Evolutionary conservation across 2,329 filamentous ascomycete genomes (phyloP).

Genomic region (Biscogniauxia sp.): DNA sequence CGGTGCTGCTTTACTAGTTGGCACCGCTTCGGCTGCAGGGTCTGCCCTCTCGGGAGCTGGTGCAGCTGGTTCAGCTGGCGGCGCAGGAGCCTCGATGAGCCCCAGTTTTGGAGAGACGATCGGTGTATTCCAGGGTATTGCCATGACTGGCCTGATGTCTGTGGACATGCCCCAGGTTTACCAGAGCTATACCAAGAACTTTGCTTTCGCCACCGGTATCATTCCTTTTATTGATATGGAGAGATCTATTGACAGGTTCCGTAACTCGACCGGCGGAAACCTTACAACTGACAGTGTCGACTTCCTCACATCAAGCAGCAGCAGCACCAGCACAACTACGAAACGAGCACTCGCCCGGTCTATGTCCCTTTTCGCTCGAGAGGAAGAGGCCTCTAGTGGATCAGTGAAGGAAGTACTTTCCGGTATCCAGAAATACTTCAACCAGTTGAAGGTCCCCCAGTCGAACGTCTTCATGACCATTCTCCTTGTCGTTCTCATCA

Average conservation of each 20-base stretch:
- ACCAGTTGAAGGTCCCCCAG: slow-evolving; percentile 79
- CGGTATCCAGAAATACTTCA: slow-evolving; percentile 79
- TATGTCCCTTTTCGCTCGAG: slow-evolving; percentile 51
- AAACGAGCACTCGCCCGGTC: slow-evolving; percentile 56
- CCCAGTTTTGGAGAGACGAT: slow-evolving; percentile 85
- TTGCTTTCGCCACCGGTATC: slow-evolving; percentile 84
- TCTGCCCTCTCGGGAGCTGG: slow-evolving; percentile 56
- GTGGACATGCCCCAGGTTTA: slow-evolving; percentile 86
- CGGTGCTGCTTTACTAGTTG: slow-evolving; percentile 74
- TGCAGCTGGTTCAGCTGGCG: slow-evolving; percentile 50
- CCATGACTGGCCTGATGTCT: slow-evolving; percentile 94
- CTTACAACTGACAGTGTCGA: slow-evolving; percentile 75
- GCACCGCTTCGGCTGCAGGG: slow-evolving; percentile 67
- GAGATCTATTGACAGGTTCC: slow-evolving; percentile 78
- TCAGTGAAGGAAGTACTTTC: slow-evolving; percentile 50
- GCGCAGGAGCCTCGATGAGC: slow-evolving; percentile 64
- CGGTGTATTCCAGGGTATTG: slow-evolving; percentile 89
- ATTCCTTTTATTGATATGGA: slow-evolving; percentile 83
- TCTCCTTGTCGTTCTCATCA: slow-evolving; percentile 81
- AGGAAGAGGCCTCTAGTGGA: slow-evolving; percentile 23
- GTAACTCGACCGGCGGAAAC: slow-evolving; percentile 78
- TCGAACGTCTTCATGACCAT: slow-evolving; percentile 97
- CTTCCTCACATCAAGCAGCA: slow-evolving; percentile 71
- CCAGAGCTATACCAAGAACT: slow-evolving; percentile 86
- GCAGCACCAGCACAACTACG: slow-evolving; percentile 37